Evolutionary conservation across 495 filamentous ascomycete genomes (phyloP).

Genomic region (Pseudomonodictys pantanalensis): DNA sequence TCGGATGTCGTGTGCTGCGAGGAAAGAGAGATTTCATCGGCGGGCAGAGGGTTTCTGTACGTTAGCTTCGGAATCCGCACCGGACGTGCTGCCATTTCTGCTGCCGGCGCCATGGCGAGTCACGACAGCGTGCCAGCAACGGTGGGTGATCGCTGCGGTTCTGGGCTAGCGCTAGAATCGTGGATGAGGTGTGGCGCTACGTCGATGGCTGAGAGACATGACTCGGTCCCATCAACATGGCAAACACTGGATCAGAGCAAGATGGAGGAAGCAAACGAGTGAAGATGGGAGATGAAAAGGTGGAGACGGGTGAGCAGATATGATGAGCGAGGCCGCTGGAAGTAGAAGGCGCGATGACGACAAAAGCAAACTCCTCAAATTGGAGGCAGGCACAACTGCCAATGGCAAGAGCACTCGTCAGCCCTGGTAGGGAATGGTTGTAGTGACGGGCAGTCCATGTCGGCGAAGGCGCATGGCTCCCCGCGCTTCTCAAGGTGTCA

Average conservation of each 20-base stretch:
- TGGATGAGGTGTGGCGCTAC: neutral
- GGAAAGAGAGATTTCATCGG: constrained; percentile 14
- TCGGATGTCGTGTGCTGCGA: neutral
- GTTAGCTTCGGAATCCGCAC: constrained; percentile 28
- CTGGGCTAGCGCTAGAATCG: neutral
- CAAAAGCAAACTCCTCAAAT: neutral
- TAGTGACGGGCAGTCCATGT: neutral
- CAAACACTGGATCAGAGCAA: neutral
- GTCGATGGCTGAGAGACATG: neutral
- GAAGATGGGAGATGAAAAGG: neutral
- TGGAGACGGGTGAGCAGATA: neutral
- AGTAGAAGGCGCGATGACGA: neutral
- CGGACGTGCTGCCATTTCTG: neutral
- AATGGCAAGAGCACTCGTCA: neutral
- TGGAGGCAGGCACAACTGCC: neutral
- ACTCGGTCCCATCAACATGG: neutral
- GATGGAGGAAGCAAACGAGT: neutral
- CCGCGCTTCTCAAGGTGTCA: no score
- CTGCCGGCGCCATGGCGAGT: constrained; percentile 5
- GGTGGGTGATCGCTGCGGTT: constrained; percentile 13
- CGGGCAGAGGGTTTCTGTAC: constrained; percentile 19
- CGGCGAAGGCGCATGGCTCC: neutral
- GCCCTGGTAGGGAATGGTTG: neutral
- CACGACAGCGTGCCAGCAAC: constrained; percentile 13
- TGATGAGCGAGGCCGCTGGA: neutral